Base-by-base conservation (phyloP, 441 rosid genomes). In the Gossypium aridum region DNA sequence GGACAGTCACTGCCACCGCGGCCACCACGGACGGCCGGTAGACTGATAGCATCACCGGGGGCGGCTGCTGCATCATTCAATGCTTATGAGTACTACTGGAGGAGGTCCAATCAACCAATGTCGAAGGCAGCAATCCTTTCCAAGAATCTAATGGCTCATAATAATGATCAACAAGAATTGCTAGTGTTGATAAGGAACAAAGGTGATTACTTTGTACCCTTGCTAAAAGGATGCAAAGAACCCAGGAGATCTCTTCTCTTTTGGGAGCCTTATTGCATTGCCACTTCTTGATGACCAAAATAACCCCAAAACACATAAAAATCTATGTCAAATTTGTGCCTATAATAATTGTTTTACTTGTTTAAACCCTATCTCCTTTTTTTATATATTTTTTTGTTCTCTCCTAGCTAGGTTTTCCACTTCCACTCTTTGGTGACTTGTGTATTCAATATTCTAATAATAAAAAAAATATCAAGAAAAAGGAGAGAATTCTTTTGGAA, bases 211-310 rank as follows among this genome's bases (percentile, higher is more conserved):
- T 74, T 76, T 31, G 85, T 77, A 57, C 87, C 87, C 25, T 60
- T 73, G 75, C 19, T 79, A 28, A 86, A 82, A 51, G 85, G 90
- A 0, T 92, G 98, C 94, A 91, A 94, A 70, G 91, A 91, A 54
- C 80, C 80, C 0, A 84, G 89, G 83, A 89, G 93, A 80, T 87
- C 97, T 8, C 88, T 87, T 71, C 65, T 83, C 77, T 82, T 87
- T 26, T 59, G 83, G 80, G 97, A 92, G 72, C 78, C 87, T 0
- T 61, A 78, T 25, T 92, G 98, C 92, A 90, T 92, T 77, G 95
- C 98, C 73, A 92, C 95, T 28, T 88, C 90, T 74, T 87, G 78
- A 81, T 65, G 14, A 76, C 63, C 57, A 57, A 8, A 4, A 59
- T 10, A 8, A 3, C 14, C 72, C 19, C 7, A 17, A 61, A 43